Evolutionary conservation across 148 eudicot genomes (phyloP), one percentile per base, ranked within the genome.

Genomic region (Linanthus parryae): DNA sequence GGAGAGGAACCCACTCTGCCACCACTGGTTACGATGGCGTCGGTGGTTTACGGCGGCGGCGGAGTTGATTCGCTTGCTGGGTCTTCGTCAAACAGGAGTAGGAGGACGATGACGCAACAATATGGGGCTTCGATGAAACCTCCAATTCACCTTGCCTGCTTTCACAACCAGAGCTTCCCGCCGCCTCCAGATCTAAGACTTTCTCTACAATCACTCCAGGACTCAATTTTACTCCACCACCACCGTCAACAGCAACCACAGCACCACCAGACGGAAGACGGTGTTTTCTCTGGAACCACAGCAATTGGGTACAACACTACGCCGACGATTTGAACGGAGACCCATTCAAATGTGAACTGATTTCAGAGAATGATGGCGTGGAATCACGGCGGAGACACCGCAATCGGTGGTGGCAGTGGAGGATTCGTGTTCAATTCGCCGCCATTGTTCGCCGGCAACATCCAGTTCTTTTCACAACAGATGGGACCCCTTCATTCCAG

Each of bases 401-500:
- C 70, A 29, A 31, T 41, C 35, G 54, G 57, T 30, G 48, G 57
- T 4, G 61, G 63, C 17, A 69, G 68, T 8, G 56, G 71, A 35
- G 73, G 70, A 25, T 53, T 59, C 24, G 56, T 57, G 19, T 19
- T 34, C n/a, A n/a, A 31, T 31, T 11, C 21, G 76, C 96, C 77
- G 71, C n/a, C n/a, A n/a, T n/a, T n/a, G n/a, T n/a, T n/a, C n/a
- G n/a, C n/a, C n/a, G n/a, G n/a, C 82, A 81, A 82, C 27, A 73
- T 60, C 70, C 95, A 85, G 72, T 60, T 77, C 50, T 73, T 72
- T 68, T 31, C 35, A 31, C 5, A 94, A 50, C 98, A 91, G 94
- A 84, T 95, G 98, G 95, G 94, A 83, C 92, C 98, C 98, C 98
- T 91, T 91, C 98, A 91, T 95, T 91, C 98, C 98, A 91, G 92